Percentiles rank a stretch among this genome's conserved stretches.
phyloP scores from a whole-genome alignment of 2,329 filamentous ascomycete species.

The Colletotrichum sublineola region DNA sequence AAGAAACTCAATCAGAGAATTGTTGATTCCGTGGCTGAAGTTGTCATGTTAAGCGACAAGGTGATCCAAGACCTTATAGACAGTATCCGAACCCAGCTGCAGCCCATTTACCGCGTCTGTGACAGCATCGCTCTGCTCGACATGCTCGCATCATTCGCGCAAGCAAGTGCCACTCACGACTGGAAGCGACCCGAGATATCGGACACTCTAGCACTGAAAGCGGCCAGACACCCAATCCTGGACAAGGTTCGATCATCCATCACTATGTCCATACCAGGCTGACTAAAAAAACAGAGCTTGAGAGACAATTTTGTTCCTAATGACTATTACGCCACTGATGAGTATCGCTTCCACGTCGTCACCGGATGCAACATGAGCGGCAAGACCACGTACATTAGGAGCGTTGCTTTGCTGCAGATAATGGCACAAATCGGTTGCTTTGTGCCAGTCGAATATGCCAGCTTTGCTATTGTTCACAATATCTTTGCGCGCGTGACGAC shows the following conservation, averaged over 20 bases:
- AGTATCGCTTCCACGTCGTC: constrained; percentile 90
- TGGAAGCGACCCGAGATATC: constrained; percentile 77
- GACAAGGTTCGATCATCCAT: constrained; percentile 67
- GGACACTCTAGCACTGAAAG: constrained; percentile 77
- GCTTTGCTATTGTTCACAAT: constrained; percentile 83
- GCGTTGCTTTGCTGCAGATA: constrained; percentile 84
- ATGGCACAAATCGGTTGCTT: constrained; percentile 97
- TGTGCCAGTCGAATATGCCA: constrained; percentile 87
- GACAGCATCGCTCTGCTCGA: constrained; percentile 90
- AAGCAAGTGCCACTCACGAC: constrained; percentile 73
- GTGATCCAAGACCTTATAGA: constrained; percentile 79
- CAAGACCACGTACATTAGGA: constrained; percentile 94
- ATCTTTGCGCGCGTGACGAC: constrained; percentile 90
- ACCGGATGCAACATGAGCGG: constrained; percentile 99
- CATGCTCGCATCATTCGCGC: constrained; percentile 83
- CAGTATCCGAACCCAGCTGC: constrained; percentile 78
- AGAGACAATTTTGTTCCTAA: constrained; percentile 82
- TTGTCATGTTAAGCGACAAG: constrained; percentile 84
- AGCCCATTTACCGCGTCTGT: constrained; percentile 83
- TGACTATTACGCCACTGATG: constrained; percentile 85
- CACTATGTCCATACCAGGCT: not conserved
- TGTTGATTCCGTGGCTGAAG: constrained; percentile 84
- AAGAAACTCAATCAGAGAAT: constrained; percentile 86
- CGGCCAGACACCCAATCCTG: constrained; percentile 82
- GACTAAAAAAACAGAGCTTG: not conserved